phyloP scores from a whole-genome alignment of 2,329 filamentous ascomycete genomes.

The Dactylellina parvicollis region DNA sequence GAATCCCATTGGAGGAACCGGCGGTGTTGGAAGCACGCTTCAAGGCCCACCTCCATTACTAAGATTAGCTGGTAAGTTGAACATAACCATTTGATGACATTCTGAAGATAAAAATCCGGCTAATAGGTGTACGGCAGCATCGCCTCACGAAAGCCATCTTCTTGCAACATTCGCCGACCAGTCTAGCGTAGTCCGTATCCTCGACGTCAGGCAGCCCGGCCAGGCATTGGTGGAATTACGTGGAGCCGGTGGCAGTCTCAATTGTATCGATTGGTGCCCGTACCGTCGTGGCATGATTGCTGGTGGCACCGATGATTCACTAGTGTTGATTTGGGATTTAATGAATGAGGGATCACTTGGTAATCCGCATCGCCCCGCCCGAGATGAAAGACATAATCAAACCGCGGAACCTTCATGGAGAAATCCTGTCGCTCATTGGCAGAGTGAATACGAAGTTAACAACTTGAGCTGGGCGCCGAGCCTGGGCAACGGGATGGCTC shows the following conservation, averaged over 20 bases:
- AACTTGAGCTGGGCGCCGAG: constrained; percentile 86
- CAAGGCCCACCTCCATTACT: constrained; percentile 79
- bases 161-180: constrained; percentile 97
- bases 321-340: constrained; percentile 93
- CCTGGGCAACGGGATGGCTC: constrained; percentile 66
- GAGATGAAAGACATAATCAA: constrained; percentile 57
- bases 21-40: constrained; percentile 72
- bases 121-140: constrained; percentile 67
- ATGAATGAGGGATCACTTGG: constrained; percentile 70
- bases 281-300: constrained; percentile 85
- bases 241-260: constrained; percentile 84
- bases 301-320: constrained; percentile 88
- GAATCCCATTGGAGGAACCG: constrained; percentile 64
- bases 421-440: constrained; percentile 79
- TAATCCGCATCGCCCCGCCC: constrained; percentile 60
- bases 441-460: constrained; percentile 85
- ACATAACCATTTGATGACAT: not conserved
- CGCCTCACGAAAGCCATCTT: constrained; percentile 92
- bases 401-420: constrained; percentile 60
- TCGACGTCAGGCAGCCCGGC: constrained; percentile 94
- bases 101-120: not conserved
- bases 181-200: constrained; percentile 88
- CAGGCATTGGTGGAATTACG: constrained; percentile 93
- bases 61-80: constrained; percentile 69
- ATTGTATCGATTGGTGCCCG: constrained; percentile 96